These are phyloP conservation scores for Kwoniella dendrophila DNA, from an alignment of 768 basidiomycete genomes.

Conservation along the genomic window DNA sequence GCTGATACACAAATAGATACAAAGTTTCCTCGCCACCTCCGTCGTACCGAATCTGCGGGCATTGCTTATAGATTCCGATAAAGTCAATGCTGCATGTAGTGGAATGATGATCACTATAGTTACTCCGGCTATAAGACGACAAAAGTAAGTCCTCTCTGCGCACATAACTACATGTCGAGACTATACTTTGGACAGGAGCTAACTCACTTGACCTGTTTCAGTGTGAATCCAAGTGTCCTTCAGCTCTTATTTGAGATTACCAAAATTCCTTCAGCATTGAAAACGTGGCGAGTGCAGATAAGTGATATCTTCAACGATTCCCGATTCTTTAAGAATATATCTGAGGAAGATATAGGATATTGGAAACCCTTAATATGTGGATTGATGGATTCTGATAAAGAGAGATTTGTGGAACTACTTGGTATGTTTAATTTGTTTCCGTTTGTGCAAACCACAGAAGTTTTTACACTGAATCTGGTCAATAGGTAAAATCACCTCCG, in stretches of 20 bases:
- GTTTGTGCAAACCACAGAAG: no score
- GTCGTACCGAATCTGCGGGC: slow-evolving; percentile 75
- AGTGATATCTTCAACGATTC: slow-evolving; percentile 80
- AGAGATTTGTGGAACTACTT: slow-evolving; percentile 79
- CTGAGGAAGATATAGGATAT: slow-evolving; percentile 53
- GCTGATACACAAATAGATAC: slow-evolving; percentile 61
- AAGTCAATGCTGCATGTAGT: slow-evolving; percentile 72
- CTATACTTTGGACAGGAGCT: neutral
- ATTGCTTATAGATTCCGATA: slow-evolving; percentile 82
- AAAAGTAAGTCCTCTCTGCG: slow-evolving; percentile 61
- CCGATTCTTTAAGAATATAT: slow-evolving; percentile 67
- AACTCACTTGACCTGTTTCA: slow-evolving; percentile 5
- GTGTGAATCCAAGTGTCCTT: slow-evolving; percentile 66
- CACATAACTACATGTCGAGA: neutral
- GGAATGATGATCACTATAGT: slow-evolving; percentile 84
- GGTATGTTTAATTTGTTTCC: slow-evolving; percentile 59
- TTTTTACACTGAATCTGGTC: neutral
- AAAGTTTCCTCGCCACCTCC: slow-evolving; percentile 67
- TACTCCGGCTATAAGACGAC: slow-evolving; percentile 73
- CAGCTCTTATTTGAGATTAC: slow-evolving; percentile 77
- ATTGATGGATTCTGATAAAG: slow-evolving; percentile 82
- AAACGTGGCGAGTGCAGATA: slow-evolving; percentile 81
- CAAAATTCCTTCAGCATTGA: slow-evolving; percentile 71
- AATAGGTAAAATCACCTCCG: slow-evolving; percentile 65
- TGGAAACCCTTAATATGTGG: slow-evolving; percentile 81